Percentiles rank a stretch among this genome's conserved stretches.
Conservation (phyloP, 2,329 filamentous ascomycete species). For the Chrysoporthe deuterocubensis region DNA sequence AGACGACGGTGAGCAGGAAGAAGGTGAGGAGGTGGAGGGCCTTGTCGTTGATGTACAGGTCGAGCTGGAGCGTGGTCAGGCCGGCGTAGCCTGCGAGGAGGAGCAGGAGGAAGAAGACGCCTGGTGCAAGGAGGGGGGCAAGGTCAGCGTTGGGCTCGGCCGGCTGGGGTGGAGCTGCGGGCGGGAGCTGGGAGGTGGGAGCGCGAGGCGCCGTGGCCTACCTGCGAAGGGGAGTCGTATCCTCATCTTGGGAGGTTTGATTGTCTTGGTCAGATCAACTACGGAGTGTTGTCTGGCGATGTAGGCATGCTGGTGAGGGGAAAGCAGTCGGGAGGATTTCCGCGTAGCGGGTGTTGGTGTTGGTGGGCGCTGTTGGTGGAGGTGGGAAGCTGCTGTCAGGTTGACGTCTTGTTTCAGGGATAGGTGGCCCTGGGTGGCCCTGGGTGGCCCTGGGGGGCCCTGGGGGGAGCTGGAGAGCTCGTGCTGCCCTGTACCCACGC, state of each 20-base stretch:
- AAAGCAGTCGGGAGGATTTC: background rate
- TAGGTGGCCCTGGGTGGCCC: conserved; percentile 2
- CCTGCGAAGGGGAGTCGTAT: conserved; percentile 89
- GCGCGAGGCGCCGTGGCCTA: conserved; percentile 47
- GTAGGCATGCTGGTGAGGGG: conserved; percentile 10
- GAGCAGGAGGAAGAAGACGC: conserved; percentile 70
- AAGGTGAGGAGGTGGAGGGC: conserved; percentile 85
- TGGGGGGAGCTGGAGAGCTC: background rate
- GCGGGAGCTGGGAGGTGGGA: background rate
- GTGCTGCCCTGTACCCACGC: conserved; percentile 1
- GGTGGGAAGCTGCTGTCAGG: background rate
- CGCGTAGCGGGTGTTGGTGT: background rate
- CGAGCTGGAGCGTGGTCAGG: conserved; percentile 67
- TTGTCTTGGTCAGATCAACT: background rate
- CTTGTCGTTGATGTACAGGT: conserved; percentile 79
- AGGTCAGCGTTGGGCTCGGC: background rate
- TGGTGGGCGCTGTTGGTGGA: background rate
- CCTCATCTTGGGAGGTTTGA: conserved; percentile 61
- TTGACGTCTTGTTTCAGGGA: conserved; percentile 5
- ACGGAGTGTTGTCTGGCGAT: background rate
- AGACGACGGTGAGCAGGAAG: conserved; percentile 82
- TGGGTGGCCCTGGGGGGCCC: too few species aligned
- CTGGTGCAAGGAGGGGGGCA: conserved; percentile 46
- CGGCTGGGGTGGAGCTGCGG: background rate
- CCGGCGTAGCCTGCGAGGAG: conserved; percentile 79